These are phyloP conservation scores for Botryotinia globosa DNA, from an alignment of 2,329 filamentous ascomycete genomes.

Conservation along the genomic window DNA sequence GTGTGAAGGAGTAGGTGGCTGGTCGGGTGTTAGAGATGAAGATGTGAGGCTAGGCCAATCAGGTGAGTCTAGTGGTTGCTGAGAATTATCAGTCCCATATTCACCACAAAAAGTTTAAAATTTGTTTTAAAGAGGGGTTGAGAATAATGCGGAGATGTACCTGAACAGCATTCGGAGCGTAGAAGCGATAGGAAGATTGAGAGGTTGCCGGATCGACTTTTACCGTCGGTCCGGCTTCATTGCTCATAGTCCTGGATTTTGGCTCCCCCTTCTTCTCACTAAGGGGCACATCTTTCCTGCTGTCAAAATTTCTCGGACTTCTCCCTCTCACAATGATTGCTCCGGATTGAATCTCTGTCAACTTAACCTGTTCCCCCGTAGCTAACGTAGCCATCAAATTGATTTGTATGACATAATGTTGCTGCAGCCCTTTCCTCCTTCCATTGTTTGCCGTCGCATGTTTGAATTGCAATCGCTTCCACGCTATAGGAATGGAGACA, in stretches of 20 bases:
- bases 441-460: slow-evolving; percentile 97
- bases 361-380: slow-evolving; percentile 60
- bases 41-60: slow-evolving; percentile 30
- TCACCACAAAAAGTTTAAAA: background rate
- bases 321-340: slow-evolving; percentile 94
- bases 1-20: slow-evolving; percentile 21
- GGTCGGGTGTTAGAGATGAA: slow-evolving; percentile 21
- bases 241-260: slow-evolving; percentile 33
- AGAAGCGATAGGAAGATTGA: slow-evolving; percentile 32
- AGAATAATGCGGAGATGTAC: slow-evolving; percentile 23
- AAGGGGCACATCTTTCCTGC: slow-evolving; percentile 78
- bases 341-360: slow-evolving; percentile 84
- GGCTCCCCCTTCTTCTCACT: slow-evolving; percentile 36
- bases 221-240: slow-evolving; percentile 25
- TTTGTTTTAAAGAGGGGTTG: background rate
- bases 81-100: background rate
- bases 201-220: slow-evolving; percentile 34
- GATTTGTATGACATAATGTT: slow-evolving; percentile 88
- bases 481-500: slow-evolving; percentile 79
- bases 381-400: slow-evolving; percentile 76
- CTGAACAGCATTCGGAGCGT: slow-evolving; percentile 34
- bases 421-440: slow-evolving; percentile 86
- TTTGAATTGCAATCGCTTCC: slow-evolving; percentile 93
- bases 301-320: slow-evolving; percentile 92
- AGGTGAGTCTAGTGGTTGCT: slow-evolving; percentile 35